These are phyloP conservation scores for Acer saccharum DNA, from an alignment of 345 rosid species.

Conservation along the genomic window DNA sequence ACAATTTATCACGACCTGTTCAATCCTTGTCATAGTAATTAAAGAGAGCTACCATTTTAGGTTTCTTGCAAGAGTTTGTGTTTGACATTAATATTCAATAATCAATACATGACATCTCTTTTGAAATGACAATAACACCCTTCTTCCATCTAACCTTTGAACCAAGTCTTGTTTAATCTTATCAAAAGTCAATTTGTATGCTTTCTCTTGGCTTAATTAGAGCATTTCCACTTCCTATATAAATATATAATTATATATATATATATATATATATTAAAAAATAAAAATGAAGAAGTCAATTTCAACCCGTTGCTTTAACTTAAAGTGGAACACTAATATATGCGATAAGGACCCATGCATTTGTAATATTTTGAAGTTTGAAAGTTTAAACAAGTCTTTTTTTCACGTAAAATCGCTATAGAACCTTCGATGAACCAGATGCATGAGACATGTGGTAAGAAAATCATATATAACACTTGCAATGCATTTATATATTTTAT, in stretches of 20 bases:
- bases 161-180: not conserved
- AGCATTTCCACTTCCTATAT: not conserved
- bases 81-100: not conserved
- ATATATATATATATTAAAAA: no score
- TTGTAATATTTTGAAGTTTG: no score
- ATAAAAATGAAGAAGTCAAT: not conserved
- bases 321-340: not conserved
- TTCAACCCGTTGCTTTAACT: not conserved
- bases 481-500: no score
- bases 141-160: not conserved
- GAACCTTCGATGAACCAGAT: no score
- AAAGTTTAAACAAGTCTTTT: not conserved
- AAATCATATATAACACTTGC: no score
- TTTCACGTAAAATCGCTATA: not conserved
- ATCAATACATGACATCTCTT: not conserved
- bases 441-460: no score
- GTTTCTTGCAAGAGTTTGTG: not conserved
- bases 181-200: not conserved
- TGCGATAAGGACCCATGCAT: not conserved
- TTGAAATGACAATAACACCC: conserved; percentile 5
- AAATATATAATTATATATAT: no score
- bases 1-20: not conserved
- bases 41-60: not conserved
- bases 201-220: not conserved
- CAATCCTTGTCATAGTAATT: not conserved